These are phyloP conservation scores for Filosporella fistucella DNA, from an alignment of 495 filamentous ascomycete species.

Conservation along the genomic window DNA sequence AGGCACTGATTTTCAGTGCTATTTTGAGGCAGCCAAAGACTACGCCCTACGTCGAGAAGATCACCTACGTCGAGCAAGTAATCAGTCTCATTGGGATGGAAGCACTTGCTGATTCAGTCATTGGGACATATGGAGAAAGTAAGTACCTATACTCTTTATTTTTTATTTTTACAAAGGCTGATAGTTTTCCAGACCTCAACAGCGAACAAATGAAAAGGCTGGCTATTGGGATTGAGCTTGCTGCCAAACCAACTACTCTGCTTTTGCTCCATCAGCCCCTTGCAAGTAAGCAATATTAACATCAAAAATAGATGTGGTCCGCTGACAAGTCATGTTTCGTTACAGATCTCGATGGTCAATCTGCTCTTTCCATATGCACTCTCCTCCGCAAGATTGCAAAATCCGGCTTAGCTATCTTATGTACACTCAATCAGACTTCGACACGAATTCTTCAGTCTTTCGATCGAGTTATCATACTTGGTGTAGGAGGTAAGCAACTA, in stretches of 20 bases:
- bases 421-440: slow-evolving; percentile 75
- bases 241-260: slow-evolving; percentile 75
- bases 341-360: slow-evolving; percentile 80
- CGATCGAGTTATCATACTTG: slow-evolving; percentile 68
- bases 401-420: slow-evolving; percentile 73
- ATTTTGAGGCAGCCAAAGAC: slow-evolving; percentile 37
- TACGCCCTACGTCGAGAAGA: slow-evolving; percentile 43
- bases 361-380: slow-evolving; percentile 74
- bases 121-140: too few species aligned
- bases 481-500: slow-evolving; percentile 65
- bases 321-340: too few species aligned
- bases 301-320: too few species aligned
- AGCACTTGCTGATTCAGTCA: slow-evolving; percentile 43
- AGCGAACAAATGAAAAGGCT: slow-evolving; percentile 58
- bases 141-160: too few species aligned
- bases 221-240: slow-evolving; percentile 90
- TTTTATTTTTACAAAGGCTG: too few species aligned
- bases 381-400: slow-evolving; percentile 80
- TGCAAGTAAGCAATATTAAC: too few species aligned
- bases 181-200: slow-evolving; percentile 29
- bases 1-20: slow-evolving; percentile 45
- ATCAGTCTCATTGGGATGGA: slow-evolving; percentile 53
- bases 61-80: slow-evolving; percentile 57
- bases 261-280: slow-evolving; percentile 81
- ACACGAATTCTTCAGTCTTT: slow-evolving; percentile 70